Conservation (phyloP, 495 filamentous ascomycete species). For the Choiromyces venosus region DNA sequence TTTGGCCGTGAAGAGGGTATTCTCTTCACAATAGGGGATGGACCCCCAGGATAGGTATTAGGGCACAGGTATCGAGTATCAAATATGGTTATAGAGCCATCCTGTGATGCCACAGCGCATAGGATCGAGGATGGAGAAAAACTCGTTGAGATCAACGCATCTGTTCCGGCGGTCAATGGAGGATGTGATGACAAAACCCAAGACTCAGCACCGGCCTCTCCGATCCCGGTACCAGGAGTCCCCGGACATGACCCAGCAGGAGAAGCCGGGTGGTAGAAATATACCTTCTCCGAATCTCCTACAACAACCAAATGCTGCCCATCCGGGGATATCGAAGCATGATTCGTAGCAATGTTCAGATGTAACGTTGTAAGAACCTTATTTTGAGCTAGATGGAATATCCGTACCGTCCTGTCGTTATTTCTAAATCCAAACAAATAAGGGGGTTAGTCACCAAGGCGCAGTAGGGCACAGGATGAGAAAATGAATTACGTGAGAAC, state of each 20-base stretch:
- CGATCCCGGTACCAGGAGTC: conserved; percentile 42
- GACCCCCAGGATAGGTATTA: conserved; percentile 43
- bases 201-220: conserved; percentile 41
- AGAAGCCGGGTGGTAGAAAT: conserved; percentile 60
- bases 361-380: conserved; percentile 60
- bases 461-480: conserved; percentile 1
- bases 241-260: conserved; percentile 31
- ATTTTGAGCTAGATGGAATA: conserved; percentile 64
- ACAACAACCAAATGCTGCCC: conserved; percentile 74
- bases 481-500: conserved; percentile 54
- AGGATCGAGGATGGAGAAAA: conserved; percentile 64
- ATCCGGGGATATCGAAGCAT: conserved; percentile 85
- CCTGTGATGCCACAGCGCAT: conserved; percentile 66
- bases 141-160: conserved; percentile 61
- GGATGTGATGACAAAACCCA: conserved; percentile 42
- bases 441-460: conserved; percentile 27
- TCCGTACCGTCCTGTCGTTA: conserved; percentile 79
- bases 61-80: conserved; percentile 52
- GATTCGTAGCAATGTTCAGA: conserved; percentile 80
- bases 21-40: conserved; percentile 45
- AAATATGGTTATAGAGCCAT: conserved; percentile 64
- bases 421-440: conserved; percentile 50
- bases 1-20: conserved; percentile 57
- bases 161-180: conserved; percentile 36
- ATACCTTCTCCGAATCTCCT: conserved; percentile 75